A percentile compares a stretch with the other conserved stretches of the same genome.
These are phyloP conservation scores for Schoenoplectus tabernaemontani DNA, from an alignment of 202 grass and related monocot species.

Conservation along the genomic window DNA sequence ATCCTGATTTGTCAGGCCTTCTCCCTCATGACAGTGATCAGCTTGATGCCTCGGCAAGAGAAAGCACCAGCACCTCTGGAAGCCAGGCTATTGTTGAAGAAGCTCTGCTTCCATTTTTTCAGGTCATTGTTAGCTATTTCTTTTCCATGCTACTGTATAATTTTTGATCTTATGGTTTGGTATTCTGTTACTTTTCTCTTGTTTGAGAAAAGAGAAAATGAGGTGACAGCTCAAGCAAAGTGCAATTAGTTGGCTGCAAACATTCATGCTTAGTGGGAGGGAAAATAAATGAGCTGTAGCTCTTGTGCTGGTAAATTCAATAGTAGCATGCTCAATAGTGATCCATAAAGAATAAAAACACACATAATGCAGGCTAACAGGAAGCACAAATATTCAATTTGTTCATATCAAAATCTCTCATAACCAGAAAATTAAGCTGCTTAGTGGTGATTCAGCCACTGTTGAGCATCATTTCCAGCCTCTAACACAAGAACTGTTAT, in stretches of 20 bases:
- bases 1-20: constrained; percentile 24
- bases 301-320: background rate
- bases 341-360: background rate
- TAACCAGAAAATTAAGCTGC: background rate
- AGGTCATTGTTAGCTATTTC: constrained; percentile 38
- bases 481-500: background rate
- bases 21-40: constrained; percentile 24
- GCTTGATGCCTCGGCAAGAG: constrained; percentile 11
- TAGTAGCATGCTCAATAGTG: background rate
- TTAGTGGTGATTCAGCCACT: background rate
- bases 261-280: background rate
- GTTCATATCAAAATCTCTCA: background rate
- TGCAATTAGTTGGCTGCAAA: background rate
- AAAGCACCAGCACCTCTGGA: constrained; percentile 30
- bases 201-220: background rate
- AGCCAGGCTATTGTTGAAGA: constrained; percentile 57
- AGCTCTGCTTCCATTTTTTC: constrained; percentile 97
- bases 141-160: background rate
- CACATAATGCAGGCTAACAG: background rate
- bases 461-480: background rate
- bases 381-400: background rate
- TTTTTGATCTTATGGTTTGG: background rate
- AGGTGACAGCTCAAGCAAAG: background rate
- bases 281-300: background rate
- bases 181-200: background rate